Percentiles rank a stretch among this genome's conserved stretches.
Evolutionary conservation across 2,329 filamentous ascomycete genomes (phyloP).

Genomic region (Paecilomyces sp.): DNA sequence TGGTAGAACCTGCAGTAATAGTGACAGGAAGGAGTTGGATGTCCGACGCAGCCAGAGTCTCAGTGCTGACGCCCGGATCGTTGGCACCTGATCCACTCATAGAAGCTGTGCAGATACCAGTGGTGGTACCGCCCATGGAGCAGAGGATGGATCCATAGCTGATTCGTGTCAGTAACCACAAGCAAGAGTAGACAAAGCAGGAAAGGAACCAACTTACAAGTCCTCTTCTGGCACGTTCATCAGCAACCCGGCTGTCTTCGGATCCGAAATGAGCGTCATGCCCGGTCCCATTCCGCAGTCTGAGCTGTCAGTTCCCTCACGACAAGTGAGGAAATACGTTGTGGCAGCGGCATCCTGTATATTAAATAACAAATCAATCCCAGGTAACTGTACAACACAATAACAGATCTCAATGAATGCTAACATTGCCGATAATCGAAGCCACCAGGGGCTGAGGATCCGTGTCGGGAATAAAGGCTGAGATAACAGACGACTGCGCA

Average conservation of each 20-base stretch:
- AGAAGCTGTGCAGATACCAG: background rate
- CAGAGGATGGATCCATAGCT: background rate
- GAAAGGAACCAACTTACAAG: background rate
- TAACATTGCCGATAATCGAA: conserved; percentile 17
- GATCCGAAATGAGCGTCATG: conserved; percentile 12
- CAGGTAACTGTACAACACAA: background rate
- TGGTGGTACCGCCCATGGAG: background rate
- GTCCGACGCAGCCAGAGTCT: background rate
- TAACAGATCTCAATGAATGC: conserved; percentile 8
- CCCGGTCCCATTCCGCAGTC: conserved; percentile 22
- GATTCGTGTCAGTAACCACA: background rate
- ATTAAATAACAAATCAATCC: background rate
- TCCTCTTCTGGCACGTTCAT: background rate
- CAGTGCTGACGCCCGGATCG: background rate
- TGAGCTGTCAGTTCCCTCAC: conserved; percentile 10
- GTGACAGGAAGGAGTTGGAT: conserved; percentile 13
- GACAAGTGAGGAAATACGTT: background rate
- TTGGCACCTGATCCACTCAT: background rate
- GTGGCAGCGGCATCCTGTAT: background rate
- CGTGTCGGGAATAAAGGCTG: conserved; percentile 16
- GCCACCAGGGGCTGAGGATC: conserved; percentile 17
- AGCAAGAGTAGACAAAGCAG: no score
- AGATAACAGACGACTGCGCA: conserved; percentile 14
- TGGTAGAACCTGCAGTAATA: conserved; percentile 11
- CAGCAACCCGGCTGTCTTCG: conserved; percentile 8